Evolutionary conservation across 164 flowering plant genomes (phyloP).

Genomic region (Vitis labrusca): DNA sequence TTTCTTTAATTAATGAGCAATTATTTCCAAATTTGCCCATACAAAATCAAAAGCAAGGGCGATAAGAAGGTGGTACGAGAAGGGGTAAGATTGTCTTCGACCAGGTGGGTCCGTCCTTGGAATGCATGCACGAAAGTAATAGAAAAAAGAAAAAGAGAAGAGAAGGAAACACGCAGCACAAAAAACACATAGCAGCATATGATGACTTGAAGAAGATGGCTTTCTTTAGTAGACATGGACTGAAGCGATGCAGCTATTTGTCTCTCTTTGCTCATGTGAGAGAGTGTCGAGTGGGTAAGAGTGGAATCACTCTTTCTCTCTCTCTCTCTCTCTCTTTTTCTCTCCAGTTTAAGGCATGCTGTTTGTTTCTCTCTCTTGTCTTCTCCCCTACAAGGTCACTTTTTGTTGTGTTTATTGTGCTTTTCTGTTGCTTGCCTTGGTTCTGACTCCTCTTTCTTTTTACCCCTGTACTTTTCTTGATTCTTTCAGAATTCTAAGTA

Average conservation of each 20-base stretch:
- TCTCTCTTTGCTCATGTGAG: conserved; percentile 18
- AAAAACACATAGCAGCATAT: conserved; percentile 8
- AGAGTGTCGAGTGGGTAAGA: no score
- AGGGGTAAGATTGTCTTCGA: conserved; percentile 10
- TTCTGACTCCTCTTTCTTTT: conserved; percentile 10
- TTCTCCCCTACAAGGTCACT: conserved; percentile 1
- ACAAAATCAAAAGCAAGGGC: background rate
- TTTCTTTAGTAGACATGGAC: conserved; percentile 33
- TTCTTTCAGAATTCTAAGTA: conserved; percentile 8
- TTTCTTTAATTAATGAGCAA: background rate
- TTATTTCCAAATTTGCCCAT: conserved; percentile 11
- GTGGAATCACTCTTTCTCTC: conserved; percentile 12
- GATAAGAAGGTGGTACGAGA: no score
- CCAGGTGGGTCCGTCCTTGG: background rate
- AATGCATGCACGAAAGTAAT: conserved; percentile 1
- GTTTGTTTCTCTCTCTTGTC: conserved; percentile 9
- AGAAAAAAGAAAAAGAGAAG: background rate
- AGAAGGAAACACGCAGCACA: conserved; percentile 1
- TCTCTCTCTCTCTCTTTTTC: background rate
- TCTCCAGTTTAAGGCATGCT: conserved; percentile 16
- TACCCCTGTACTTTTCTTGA: conserved; percentile 17
- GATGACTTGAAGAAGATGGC: conserved; percentile 26
- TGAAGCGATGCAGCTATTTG: conserved; percentile 36
- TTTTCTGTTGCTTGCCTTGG: conserved; percentile 15
- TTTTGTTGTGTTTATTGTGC: conserved; percentile 16